Base-by-base conservation (phyloP, 2,329 filamentous ascomycete genomes). In the Phyllosticta ampelicida region DNA sequence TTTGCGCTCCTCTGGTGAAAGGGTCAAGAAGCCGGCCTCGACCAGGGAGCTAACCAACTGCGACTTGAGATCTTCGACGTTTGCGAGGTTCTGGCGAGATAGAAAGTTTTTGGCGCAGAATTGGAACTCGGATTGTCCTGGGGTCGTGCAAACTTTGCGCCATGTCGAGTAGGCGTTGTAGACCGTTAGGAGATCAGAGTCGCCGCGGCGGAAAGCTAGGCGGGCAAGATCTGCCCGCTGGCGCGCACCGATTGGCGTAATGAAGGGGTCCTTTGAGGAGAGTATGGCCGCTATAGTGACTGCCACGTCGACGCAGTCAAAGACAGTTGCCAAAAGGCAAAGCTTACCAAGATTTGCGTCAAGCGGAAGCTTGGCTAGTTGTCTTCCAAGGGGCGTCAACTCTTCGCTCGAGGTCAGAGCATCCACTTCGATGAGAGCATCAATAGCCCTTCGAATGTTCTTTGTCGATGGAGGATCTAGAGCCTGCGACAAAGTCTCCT, bases 101-200 rank as follows among this genome's bases (percentile, higher is more conserved):
- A 99, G 81, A 67, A 91, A 96, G 72, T 96, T 96, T 75, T 95
- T 96, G 65, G 87, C 86, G 74, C 94, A 99, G 73, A 95, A 99
- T 63, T 90, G 83, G 66, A 86, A 89, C 66, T 97, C 92, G 53
- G 87, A 89, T 52, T 82, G 79, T 8, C 81, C 79, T 0, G 84
- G 80, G 0, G 84, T 83, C 63, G 83, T 83, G 71, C 89, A 95
- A 4, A 91, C 84, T 58, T 85, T 84, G 67, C 88, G 91, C 94
- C 94, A 99, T 2, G 88, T 81, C 53, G 83, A 77, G 71, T 99
- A 99, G 1, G 94, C 94, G 68, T 96, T 96, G 75, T 96, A 97
- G 0, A 90, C 82, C 0, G 94, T 97, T 10, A 97, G 77, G 0
- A 97, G 79, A 69, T 99, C 94, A 0, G 94, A 97, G 70, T 96